These are phyloP conservation scores for Suhomyces panamericanus DNA, from an alignment of 1,139 yeast genomes.

Conservation along the genomic window DNA sequence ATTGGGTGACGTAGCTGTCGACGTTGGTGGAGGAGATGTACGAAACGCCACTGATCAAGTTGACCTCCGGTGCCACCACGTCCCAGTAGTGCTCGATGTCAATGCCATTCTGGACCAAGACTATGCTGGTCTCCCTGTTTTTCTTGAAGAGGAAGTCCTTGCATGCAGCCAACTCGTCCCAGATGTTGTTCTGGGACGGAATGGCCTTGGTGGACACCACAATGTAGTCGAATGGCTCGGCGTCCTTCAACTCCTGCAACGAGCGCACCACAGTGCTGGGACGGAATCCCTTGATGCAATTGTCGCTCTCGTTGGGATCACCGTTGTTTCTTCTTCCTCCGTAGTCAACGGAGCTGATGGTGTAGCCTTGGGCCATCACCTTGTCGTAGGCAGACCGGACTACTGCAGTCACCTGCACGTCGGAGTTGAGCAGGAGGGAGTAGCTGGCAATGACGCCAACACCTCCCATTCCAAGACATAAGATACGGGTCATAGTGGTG, in stretches of 20 bases:
- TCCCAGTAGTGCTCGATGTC: slow-evolving; percentile 63
- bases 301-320: slow-evolving; percentile 19
- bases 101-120: slow-evolving; percentile 72
- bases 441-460: slow-evolving; percentile 73
- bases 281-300: slow-evolving; percentile 23
- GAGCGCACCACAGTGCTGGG: slow-evolving; percentile 29
- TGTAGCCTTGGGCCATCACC: slow-evolving; percentile 30
- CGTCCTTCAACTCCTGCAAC: slow-evolving; percentile 25
- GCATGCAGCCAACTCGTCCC: slow-evolving; percentile 23
- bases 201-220: slow-evolving; percentile 36
- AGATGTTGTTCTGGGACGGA: slow-evolving; percentile 25
- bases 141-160: slow-evolving; percentile 13
- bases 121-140: slow-evolving; percentile 44
- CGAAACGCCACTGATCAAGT: slow-evolving; percentile 60
- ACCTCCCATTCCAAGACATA: slow-evolving; percentile 71
- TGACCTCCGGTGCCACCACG: slow-evolving; percentile 39
- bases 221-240: slow-evolving; percentile 33
- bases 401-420: slow-evolving; percentile 34
- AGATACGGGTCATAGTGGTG: slow-evolving; percentile 32
- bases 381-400: slow-evolving; percentile 34
- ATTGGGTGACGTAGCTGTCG: slow-evolving; percentile 52
- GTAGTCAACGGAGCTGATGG: slow-evolving; percentile 29
- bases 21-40: slow-evolving; percentile 66
- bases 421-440: slow-evolving; percentile 47
- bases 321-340: slow-evolving; percentile 22